Evolutionary conservation across 1,284 basidiomycete genomes (phyloP).

Genomic region (Cutaneotrichosporon cutaneum): DNA sequence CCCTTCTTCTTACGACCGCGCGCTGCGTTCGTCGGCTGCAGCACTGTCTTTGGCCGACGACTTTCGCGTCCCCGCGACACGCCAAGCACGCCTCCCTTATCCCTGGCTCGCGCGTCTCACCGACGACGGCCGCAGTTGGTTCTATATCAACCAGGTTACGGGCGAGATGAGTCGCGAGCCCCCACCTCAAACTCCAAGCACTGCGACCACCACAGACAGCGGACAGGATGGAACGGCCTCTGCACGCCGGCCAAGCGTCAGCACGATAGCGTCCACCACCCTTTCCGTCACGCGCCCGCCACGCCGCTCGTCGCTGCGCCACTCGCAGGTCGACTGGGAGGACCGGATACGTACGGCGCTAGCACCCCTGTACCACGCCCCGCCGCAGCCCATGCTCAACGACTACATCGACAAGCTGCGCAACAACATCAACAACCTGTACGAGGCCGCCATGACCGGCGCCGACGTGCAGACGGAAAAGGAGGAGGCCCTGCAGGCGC

Average conservation of each 20-base stretch:
- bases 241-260: conserved; percentile 1
- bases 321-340: conserved; percentile 21
- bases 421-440: conserved; percentile 41
- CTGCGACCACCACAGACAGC: neutral
- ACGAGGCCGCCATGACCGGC: conserved; percentile 43
- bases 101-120: conserved; percentile 76
- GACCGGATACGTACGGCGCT: conserved; percentile 27
- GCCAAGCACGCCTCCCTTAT: conserved; percentile 61
- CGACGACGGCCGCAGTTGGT: conserved; percentile 80
- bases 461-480: conserved; percentile 46
- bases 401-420: conserved; percentile 36
- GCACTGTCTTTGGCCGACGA: conserved; percentile 10
- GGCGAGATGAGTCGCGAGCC: conserved; percentile 61
- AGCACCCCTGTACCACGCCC: conserved; percentile 13
- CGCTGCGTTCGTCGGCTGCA: neutral
- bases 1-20: conserved; percentile 5
- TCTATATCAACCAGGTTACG: conserved; percentile 71
- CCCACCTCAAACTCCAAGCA: conserved; percentile 15
- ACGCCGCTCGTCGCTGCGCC: neutral
- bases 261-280: neutral
- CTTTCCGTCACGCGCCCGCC: conserved; percentile 4
- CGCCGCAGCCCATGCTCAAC: conserved; percentile 21
- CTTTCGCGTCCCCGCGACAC: conserved; percentile 46
- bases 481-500: conserved; percentile 34
- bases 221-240: conserved; percentile 11